These are phyloP conservation scores for Striga asiatica DNA, from an alignment of 257 asterid species.

Conservation along the genomic window DNA sequence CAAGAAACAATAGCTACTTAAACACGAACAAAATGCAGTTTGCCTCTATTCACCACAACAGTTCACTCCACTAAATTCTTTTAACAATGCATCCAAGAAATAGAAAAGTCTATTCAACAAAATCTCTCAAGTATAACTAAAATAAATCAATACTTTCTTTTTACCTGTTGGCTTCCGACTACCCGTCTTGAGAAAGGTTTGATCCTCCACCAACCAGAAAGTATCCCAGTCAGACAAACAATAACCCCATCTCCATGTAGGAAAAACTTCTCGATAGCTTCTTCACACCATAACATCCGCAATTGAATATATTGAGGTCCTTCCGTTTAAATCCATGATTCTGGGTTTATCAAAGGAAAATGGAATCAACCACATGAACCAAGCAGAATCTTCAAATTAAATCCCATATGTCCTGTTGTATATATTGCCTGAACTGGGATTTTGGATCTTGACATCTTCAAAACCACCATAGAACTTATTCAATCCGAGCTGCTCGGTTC, in stretches of 20 bases:
- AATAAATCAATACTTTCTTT: not conserved
- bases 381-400: conserved; percentile 20
- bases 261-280: conserved; percentile 2
- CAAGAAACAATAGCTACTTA: too few species aligned
- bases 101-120: not conserved
- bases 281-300: conserved; percentile 6
- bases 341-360: conserved; percentile 10
- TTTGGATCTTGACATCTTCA: conserved; percentile 63
- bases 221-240: conserved; percentile 26
- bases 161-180: conserved; percentile 41
- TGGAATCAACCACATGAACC: conserved; percentile 7
- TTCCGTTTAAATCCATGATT: conserved; percentile 10
- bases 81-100: not conserved
- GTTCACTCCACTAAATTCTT: not conserved
- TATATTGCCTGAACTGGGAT: conserved; percentile 57
- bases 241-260: conserved; percentile 4
- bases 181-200: conserved; percentile 38
- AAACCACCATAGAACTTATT: conserved; percentile 50
- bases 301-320: conserved; percentile 15
- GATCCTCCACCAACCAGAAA: conserved; percentile 63
- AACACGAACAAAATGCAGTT: too few species aligned
- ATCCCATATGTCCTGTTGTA: conserved; percentile 69
- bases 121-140: not conserved
- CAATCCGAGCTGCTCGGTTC: conserved; percentile 57
- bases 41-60: not conserved